Evolutionary conservation across 1,284 basidiomycete genomes (phyloP), one percentile per base, ranked within the genome.

Genomic region (Ganoderma lingzhi): DNA sequence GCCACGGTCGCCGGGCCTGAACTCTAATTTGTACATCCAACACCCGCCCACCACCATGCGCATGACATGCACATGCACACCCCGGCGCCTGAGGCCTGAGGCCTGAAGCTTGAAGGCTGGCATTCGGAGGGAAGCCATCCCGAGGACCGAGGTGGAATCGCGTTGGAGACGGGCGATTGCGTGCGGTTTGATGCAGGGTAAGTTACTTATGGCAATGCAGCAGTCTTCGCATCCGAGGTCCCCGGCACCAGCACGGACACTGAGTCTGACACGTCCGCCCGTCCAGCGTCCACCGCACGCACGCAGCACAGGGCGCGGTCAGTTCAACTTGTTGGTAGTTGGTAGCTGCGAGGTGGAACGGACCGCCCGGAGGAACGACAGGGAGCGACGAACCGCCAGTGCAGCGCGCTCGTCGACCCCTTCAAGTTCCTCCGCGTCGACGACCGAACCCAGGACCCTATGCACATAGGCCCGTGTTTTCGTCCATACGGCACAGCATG

Each of bases 141-240:
- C 23, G 9, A 14, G 8, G 2, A 12, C 37, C 37, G 37, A 37
- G 37, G 37, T 9, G 37, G 37, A 37, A 9, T 37, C 39, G 39
- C 9, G 9, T 2, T 14, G 12, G 39, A 41, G 10, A 14, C 39
- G 39, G 9, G 39, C 39, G 12, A 14, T 9, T 35, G 39, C 12
- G 39, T 41, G 39, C 39, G 39, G 39, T 41, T 8, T 35, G 35
- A 35, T 8, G 35, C 8, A 8, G 8, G 35, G 8, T 35, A 35
- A 5, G 35, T 35, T 23, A 23, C 23, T 23, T 23, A 23, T 23
- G 23, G 23, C 23, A 23, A 45, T 45, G 44, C 44, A 19, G 44
- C 19, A 45, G n/a, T 23, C n/a, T 56, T 56, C 53, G 53, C 53
- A 6, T 56, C 53, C 53, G 53, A 56, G 53, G 53, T 35, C 53